Evolutionary conservation across 2,329 filamentous ascomycete species (phyloP).

Genomic region (Stachybotrys chartarum): DNA sequence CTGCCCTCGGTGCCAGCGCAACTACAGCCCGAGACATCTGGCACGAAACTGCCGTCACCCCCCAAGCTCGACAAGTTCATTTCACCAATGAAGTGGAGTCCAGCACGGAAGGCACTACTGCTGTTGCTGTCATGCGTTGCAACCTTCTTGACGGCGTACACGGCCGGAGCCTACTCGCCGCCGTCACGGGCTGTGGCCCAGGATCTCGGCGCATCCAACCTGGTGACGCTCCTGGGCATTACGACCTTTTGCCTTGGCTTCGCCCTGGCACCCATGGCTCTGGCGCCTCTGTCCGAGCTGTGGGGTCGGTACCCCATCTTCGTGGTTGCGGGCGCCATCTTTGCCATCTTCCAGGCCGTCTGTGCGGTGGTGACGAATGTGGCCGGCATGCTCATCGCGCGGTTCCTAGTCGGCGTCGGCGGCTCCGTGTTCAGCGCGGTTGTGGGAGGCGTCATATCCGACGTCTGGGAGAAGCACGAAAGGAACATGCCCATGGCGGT

Average conservation of each 20-base stretch:
- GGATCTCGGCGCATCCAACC: slow-evolving; percentile 57
- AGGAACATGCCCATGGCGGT: slow-evolving; percentile 86
- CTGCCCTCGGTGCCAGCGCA: slow-evolving; percentile 22
- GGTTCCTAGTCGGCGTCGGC: slow-evolving; percentile 73
- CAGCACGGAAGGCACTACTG: slow-evolving; percentile 60
- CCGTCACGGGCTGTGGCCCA: slow-evolving; percentile 56
- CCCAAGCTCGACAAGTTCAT: slow-evolving; percentile 61
- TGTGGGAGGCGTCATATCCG: slow-evolving; percentile 85
- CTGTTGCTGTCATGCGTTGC: slow-evolving; percentile 69
- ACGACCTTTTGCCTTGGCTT: slow-evolving; percentile 80
- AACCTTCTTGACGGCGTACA: slow-evolving; percentile 71
- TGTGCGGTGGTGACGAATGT: slow-evolving; percentile 65
- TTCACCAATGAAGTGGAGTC: slow-evolving; percentile 69
- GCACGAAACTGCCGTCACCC: slow-evolving; percentile 37
- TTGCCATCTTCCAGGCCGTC: slow-evolving; percentile 62
- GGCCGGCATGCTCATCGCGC: slow-evolving; percentile 65
- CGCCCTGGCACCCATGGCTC: slow-evolving; percentile 74
- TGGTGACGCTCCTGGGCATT: slow-evolving; percentile 67
- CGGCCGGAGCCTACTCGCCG: slow-evolving; percentile 73
- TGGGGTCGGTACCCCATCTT: slow-evolving; percentile 83
- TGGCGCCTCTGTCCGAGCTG: slow-evolving; percentile 83
- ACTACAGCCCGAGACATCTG: slow-evolving; percentile 5
- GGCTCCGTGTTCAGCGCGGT: slow-evolving; percentile 78
- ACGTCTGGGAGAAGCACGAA: slow-evolving; percentile 71
- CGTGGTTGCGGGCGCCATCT: slow-evolving; percentile 63